Base-by-base conservation (phyloP, 1,139 yeast species). In the Lodderomyces margitis region DNA sequence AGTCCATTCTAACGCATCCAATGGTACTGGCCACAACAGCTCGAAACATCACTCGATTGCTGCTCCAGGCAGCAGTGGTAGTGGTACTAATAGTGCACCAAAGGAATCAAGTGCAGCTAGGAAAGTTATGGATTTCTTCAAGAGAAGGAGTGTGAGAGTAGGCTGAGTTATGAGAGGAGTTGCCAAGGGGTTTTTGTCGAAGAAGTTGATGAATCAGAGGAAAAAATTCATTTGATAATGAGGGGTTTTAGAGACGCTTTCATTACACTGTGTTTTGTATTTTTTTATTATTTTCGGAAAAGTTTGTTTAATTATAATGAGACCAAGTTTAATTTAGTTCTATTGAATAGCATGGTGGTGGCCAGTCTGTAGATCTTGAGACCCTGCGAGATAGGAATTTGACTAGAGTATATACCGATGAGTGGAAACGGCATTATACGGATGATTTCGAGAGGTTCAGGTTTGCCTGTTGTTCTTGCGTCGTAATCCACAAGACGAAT, bases 111-210 rank as follows among this genome's bases (percentile, higher is more conserved):
- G 89, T 42, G 84, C 91, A 2, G 87, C 91, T 11, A 78, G 81
- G 55, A 82, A 81, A 54, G 91, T 85, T 20, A 80, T 85, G 79
- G 91, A 85, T 59, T 85, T 85, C 58, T 84, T 85, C 66, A 84
- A 83, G 59, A 76, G 92, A 61, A 78, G 88, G 64, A 84, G 91
- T 59, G 78, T 78, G 3, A 36, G 38, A 36, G 32, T 36, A 14
- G 38, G 38, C 9, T 36, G 23, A 36, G 16, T 5, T 6, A 6
- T 6, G 15, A 15, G n/a, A 10, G 19, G 19, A 15, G n/a, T n/a
- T n/a, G n/a, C n/a, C n/a, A n/a, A n/a, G n/a, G n/a, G n/a, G n/a
- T n/a, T n/a, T n/a, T n/a, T n/a, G n/a, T n/a, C n/a, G n/a, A n/a
- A n/a, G n/a, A n/a, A n/a, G n/a, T n/a, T n/a, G n/a, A n/a, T n/a